Evolutionary conservation across 805 yeast species (phyloP).

Genomic region (Ogataea trehaloabstinens): DNA sequence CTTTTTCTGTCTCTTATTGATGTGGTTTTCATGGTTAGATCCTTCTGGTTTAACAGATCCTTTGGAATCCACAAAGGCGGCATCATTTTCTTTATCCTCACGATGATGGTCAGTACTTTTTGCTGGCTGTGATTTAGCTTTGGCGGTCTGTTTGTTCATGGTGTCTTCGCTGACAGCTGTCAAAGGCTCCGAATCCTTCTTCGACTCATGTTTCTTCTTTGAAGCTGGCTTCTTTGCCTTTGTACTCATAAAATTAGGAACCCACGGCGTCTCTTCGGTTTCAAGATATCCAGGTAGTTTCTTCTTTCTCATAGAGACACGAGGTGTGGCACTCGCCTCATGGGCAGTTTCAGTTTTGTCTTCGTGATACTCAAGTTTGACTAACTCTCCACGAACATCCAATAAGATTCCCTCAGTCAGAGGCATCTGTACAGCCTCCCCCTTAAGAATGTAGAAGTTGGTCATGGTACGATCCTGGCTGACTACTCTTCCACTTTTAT

Average conservation of each 20-base stretch:
- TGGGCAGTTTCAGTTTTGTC: background rate
- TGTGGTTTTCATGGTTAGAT: constrained; percentile 6
- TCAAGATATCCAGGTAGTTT: background rate
- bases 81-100: background rate
- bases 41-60: background rate
- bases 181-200: background rate
- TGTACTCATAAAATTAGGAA: too few relatives aligned
- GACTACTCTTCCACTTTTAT: constrained; percentile 32
- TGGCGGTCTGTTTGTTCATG: background rate
- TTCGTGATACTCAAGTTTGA: constrained; percentile 19
- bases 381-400: constrained; percentile 67
- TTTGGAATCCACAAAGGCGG: background rate
- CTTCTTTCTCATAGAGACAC: background rate
- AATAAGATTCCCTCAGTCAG: constrained; percentile 57
- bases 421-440: constrained; percentile 67
- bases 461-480: constrained; percentile 42
- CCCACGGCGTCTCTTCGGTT: background rate
- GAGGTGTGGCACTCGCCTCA: background rate
- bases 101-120: background rate
- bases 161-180: background rate
- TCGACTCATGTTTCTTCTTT: background rate
- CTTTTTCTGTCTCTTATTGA: constrained; percentile 6
- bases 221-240: background rate
- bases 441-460: constrained; percentile 55
- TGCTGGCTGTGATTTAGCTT: background rate